phyloP scores from a whole-genome alignment of 164 flowering plant species.

The Pachysandra terminalis region DNA sequence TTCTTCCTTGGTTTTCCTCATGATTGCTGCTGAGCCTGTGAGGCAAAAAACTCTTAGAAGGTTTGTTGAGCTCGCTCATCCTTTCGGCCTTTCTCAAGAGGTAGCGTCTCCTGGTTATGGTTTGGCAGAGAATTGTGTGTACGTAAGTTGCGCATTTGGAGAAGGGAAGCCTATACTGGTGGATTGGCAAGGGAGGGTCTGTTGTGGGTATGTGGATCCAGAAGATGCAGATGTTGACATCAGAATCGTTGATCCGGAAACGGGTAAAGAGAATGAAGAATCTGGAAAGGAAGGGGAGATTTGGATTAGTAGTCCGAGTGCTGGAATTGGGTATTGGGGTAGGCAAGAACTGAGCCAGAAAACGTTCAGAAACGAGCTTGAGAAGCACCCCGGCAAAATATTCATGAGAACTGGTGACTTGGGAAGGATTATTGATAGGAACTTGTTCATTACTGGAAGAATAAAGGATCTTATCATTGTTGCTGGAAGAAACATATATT shows the following conservation, averaged over 20 bases:
- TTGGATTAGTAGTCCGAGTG: conserved; percentile 83
- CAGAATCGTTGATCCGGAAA: conserved; percentile 71
- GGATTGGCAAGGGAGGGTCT: conserved; percentile 83
- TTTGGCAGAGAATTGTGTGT: conserved; percentile 82
- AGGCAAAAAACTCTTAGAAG: conserved; percentile 64
- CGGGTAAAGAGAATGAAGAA: conserved; percentile 43
- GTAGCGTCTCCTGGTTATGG: conserved; percentile 89
- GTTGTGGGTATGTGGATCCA: conserved; percentile 60
- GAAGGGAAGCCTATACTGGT: conserved; percentile 55
- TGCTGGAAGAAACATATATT: conserved; percentile 73
- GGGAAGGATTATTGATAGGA: conserved; percentile 57
- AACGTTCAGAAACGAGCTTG: conserved; percentile 52
- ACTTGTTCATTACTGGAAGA: conserved; percentile 79
- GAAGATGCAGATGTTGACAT: conserved; percentile 53
- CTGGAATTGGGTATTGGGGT: conserved; percentile 85
- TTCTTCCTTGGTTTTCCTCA: conserved; percentile 69
- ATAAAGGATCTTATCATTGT: conserved; percentile 81
- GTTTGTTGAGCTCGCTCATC: conserved; percentile 55
- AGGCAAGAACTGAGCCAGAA: conserved; percentile 49
- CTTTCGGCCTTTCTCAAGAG: conserved; percentile 53
- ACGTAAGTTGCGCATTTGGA: conserved; percentile 75
- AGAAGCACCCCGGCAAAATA: conserved; percentile 34
- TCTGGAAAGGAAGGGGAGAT: conserved; percentile 74
- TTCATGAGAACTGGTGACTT: conserved; percentile 73
- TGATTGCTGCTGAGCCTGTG: conserved; percentile 88